Evolutionary conservation across 2,329 filamentous ascomycete genomes (phyloP).

Genomic region (Ceratocystis eucalypticola): DNA sequence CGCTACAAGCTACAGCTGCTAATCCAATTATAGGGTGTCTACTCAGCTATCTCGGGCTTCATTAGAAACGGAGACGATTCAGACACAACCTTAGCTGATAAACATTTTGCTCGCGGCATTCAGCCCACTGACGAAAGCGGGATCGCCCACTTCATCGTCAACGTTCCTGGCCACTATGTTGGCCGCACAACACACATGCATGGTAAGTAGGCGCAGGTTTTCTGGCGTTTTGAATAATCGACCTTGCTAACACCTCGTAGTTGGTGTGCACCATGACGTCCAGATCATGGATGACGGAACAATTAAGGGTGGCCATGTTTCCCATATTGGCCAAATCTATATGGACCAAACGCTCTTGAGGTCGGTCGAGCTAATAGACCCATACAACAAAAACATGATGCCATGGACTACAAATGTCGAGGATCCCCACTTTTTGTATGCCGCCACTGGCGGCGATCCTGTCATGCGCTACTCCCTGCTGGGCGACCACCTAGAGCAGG

Average conservation of each 20-base stretch:
- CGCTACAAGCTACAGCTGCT: background rate
- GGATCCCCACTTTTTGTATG: slow-evolving; percentile 38
- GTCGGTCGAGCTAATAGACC: slow-evolving; percentile 35
- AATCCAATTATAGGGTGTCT: slow-evolving; percentile 24
- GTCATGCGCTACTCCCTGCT: slow-evolving; percentile 45
- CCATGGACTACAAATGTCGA: slow-evolving; percentile 37
- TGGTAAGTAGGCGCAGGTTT: slow-evolving; percentile 22
- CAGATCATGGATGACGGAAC: slow-evolving; percentile 27
- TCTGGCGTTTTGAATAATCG: slow-evolving; percentile 21
- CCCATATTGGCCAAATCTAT: slow-evolving; percentile 52
- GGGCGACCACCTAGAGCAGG: slow-evolving; percentile 38
- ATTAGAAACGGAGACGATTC: slow-evolving; percentile 32
- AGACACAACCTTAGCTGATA: slow-evolving; percentile 26
- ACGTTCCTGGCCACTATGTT: slow-evolving; percentile 35
- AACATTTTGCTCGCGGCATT: slow-evolving; percentile 28
- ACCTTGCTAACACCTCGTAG: slow-evolving; percentile 15
- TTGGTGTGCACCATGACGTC: slow-evolving; percentile 29
- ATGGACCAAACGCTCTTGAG: slow-evolving; percentile 45
- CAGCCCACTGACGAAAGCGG: slow-evolving; percentile 31
- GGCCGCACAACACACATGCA: slow-evolving; percentile 38
- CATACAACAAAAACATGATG: slow-evolving; percentile 36
- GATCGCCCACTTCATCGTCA: slow-evolving; percentile 31
- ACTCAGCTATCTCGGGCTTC: slow-evolving; percentile 27
- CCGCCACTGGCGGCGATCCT: slow-evolving; percentile 39
- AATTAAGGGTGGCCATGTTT: slow-evolving; percentile 30